These are phyloP conservation scores for Pseudomonodictys pantanalensis DNA, from an alignment of 495 filamentous ascomycete genomes.

Conservation along the genomic window DNA sequence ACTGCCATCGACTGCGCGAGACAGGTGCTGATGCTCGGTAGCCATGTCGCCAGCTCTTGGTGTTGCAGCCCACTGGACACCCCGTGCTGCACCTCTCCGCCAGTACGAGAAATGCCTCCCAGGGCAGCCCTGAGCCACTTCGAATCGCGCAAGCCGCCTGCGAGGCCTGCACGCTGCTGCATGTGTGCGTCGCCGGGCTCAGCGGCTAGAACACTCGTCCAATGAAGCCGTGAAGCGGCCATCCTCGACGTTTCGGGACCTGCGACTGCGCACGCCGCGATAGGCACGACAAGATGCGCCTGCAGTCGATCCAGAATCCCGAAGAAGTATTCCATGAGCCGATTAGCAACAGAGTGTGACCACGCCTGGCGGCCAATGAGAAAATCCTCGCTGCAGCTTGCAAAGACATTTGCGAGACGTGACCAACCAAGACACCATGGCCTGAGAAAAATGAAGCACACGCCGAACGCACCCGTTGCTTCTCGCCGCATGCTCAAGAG, in stretches of 20 bases:
- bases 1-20: neutral
- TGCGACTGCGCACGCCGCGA: constrained; percentile 16
- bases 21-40: neutral
- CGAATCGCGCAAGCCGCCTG: constrained; percentile 32
- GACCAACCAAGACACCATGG: constrained; percentile 1
- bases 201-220: constrained; percentile 31
- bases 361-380: neutral
- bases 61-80: constrained; percentile 15
- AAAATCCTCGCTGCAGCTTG: constrained; percentile 12
- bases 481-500: no score
- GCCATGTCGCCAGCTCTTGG: neutral
- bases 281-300: constrained; percentile 9
- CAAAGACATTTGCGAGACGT: constrained; percentile 4
- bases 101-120: constrained; percentile 28
- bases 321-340: constrained; percentile 17
- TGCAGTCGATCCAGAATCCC: constrained; percentile 28
- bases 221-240: constrained; percentile 14
- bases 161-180: constrained; percentile 12
- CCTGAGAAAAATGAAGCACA: constrained; percentile 9
- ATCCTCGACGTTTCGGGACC: constrained; percentile 25
- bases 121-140: constrained; percentile 18
- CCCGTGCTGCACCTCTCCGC: neutral
- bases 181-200: neutral
- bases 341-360: neutral
- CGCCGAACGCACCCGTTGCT: no score